Percentiles rank a stretch among this genome's conserved stretches.
phyloP scores from a whole-genome alignment of 352 stramenopile species.

The Phytophthora rubi region DNA sequence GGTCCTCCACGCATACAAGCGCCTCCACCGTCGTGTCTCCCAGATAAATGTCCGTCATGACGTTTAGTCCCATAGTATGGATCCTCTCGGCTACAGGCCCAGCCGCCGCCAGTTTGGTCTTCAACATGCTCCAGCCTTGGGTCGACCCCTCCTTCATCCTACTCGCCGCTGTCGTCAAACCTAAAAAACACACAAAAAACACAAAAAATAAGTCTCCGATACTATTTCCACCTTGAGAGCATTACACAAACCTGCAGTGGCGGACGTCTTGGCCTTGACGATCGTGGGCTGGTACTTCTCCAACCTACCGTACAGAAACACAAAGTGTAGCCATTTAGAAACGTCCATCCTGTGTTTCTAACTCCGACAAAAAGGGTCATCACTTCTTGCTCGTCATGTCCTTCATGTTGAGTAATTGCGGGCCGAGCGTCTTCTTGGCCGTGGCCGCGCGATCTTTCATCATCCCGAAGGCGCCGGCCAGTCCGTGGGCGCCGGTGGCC shows the following conservation, averaged over 20 bases:
- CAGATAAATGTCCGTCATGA: constrained; percentile 74
- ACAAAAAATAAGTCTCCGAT: background rate
- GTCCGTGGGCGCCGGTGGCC: constrained; percentile 20
- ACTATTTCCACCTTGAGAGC: background rate
- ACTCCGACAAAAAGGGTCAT: background rate
- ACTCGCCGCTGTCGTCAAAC: constrained; percentile 31
- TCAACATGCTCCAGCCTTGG: constrained; percentile 82
- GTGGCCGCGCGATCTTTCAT: constrained; percentile 62
- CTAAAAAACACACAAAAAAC: constrained; percentile 1
- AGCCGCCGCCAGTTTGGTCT: constrained; percentile 74
- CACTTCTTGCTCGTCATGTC: constrained; percentile 61
- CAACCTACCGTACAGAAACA: constrained; percentile 39
- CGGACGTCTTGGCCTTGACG: constrained; percentile 76
- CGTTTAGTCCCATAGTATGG: constrained; percentile 74
- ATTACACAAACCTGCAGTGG: constrained; percentile 49
- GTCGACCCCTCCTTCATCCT: constrained; percentile 78
- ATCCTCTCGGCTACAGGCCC: constrained; percentile 78
- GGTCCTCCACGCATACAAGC: constrained; percentile 57
- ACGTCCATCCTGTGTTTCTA: background rate
- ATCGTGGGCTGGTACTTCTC: constrained; percentile 81
- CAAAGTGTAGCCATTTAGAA: constrained; percentile 24
- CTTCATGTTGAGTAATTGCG: constrained; percentile 59
- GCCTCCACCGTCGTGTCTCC: constrained; percentile 62
- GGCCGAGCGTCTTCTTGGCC: constrained; percentile 61
- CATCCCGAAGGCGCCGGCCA: constrained; percentile 46